Evolutionary conservation across 2,329 filamentous ascomycete species (phyloP), one percentile per base, ranked within the genome.

Genomic region (Calonectria pauciramosa): DNA sequence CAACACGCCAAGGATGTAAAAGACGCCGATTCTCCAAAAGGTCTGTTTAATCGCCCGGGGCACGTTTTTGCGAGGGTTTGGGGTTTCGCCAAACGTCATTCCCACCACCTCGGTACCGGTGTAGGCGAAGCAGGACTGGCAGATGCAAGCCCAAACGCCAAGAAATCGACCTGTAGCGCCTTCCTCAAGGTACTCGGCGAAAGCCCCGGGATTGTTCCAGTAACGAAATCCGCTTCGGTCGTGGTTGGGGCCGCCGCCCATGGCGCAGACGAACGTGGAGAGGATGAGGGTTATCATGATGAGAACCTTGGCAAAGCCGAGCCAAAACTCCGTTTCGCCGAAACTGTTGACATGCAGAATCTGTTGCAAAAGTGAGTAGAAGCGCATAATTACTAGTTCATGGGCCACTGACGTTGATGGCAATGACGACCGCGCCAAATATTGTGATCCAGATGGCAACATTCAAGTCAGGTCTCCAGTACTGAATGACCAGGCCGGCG

Each of bases 261-360:
- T 80, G 7, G 86, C 82, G 32, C 87, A 79, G 49, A 87, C 79
- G 4, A 77, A 56, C 0, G 38, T 52, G 9, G 47, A 44, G n/a
- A 77, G 34, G 32, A 87, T 85, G 10, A 87, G 78, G 32, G 82
- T 84, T 10, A 85, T 73, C 70, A 89, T 86, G 60, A 87, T 84
- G 4, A 89, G 74, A 4, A 88, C 83, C 73, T 90, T 89, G 78
- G 86, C 78, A 8, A 84, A 82, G 0, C 86, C 86, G 70, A 90
- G 86, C 84, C 86, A 87, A 71, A 89, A 89, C 71, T 89, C 87
- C 13, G 86, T 85, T 76, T 89, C 88, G 59, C 87, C 87, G 65
- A 87, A 88, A 66, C 85, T 84, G 9, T 79, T 80, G 36, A 89
- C 86, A 52, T 84, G 84, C 16, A 85, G 78, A 41, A 86, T 63